These are phyloP conservation scores for Penicillium samsonianum DNA, from an alignment of 495 filamentous ascomycete species.

Conservation along the genomic window DNA sequence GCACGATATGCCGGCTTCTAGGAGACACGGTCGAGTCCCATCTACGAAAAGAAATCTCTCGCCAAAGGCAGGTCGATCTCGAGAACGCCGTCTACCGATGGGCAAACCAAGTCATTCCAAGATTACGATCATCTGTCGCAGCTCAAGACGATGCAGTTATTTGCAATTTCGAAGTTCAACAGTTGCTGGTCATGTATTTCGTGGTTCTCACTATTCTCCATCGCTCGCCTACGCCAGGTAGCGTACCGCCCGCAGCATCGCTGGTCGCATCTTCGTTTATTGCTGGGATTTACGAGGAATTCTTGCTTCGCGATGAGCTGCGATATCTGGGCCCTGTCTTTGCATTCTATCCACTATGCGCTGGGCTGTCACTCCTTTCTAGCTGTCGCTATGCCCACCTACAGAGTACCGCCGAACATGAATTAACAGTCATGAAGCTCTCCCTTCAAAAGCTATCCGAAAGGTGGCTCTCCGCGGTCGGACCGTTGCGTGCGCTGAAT, in stretches of 20 bases:
- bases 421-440: conserved; percentile 34
- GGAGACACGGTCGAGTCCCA: conserved; percentile 34
- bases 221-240: conserved; percentile 28
- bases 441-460: conserved; percentile 34
- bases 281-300: conserved; percentile 35
- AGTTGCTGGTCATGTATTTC: conserved; percentile 33
- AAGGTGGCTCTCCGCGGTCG: conserved; percentile 33
- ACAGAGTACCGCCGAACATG: conserved; percentile 31
- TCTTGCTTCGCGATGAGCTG: conserved; percentile 32
- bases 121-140: conserved; percentile 21
- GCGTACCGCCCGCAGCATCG: conserved; percentile 28
- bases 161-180: conserved; percentile 27
- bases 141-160: conserved; percentile 24
- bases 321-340: conserved; percentile 33
- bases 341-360: conserved; percentile 32
- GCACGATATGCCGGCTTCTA: conserved; percentile 28
- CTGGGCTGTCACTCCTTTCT: conserved; percentile 29
- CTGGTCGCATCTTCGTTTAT: conserved; percentile 33
- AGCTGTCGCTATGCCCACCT: conserved; percentile 30
- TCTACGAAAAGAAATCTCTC: conserved; percentile 29
- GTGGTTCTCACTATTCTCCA: conserved; percentile 31
- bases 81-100: conserved; percentile 35
- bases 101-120: conserved; percentile 34
- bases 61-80: conserved; percentile 27
- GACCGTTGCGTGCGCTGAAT: conserved; percentile 30